Conservation (phyloP, 805 yeast species). For the Saturnispora silvae region DNA sequence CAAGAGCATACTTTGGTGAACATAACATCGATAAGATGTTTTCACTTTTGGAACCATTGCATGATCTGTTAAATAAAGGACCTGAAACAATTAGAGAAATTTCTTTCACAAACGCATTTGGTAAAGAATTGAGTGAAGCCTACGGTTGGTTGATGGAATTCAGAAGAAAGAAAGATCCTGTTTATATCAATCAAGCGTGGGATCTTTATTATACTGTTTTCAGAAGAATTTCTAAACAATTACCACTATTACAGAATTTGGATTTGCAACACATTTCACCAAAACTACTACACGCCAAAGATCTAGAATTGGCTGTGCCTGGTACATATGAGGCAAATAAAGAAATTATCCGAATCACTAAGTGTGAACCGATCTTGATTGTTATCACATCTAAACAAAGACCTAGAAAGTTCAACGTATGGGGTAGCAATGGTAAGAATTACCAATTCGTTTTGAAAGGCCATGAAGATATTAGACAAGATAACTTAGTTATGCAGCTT, state of each 20-base stretch:
- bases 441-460: constrained; percentile 82
- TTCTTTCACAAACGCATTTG: constrained; percentile 87
- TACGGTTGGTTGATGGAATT: constrained; percentile 86
- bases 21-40: constrained; percentile 93
- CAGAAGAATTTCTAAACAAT: constrained; percentile 78
- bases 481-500: constrained; percentile 93
- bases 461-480: constrained; percentile 97
- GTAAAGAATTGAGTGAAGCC: constrained; percentile 86
- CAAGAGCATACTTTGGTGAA: constrained; percentile 85
- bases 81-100: constrained; percentile 91
- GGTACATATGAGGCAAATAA: constrained; percentile 86
- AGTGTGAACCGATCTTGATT: constrained; percentile 72
- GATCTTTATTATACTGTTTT: constrained; percentile 91
- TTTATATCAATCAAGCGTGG: constrained; percentile 95
- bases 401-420: constrained; percentile 72
- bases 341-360: constrained; percentile 59
- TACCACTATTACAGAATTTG: constrained; percentile 75
- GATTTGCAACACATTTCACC: constrained; percentile 95
- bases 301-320: constrained; percentile 83
- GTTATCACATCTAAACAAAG: constrained; percentile 94
- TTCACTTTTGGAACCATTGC: constrained; percentile 80
- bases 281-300: constrained; percentile 62
- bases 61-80: constrained; percentile 71
- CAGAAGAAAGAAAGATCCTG: constrained; percentile 73
- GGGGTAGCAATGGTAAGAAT: constrained; percentile 87